Evolutionary conservation across 805 yeast genomes (phyloP), one percentile per base, ranked within the genome.

Genomic region (Lipomyces chichibuensis): DNA sequence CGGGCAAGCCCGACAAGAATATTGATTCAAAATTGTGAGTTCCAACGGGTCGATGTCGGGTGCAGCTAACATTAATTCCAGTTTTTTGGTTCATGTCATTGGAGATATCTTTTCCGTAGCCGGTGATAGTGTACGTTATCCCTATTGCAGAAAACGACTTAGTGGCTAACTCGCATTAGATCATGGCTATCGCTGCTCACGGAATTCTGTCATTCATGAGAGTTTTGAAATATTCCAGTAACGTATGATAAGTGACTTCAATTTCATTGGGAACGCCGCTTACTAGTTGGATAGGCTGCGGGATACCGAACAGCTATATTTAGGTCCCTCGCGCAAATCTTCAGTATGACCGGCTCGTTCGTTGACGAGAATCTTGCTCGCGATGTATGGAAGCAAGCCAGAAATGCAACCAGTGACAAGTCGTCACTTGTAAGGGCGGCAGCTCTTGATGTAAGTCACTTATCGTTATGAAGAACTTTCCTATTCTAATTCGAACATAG

Each of bases 151-250:
- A n/a, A n/a, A 17, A 17, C 11, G 23, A n/a, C 8, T 43, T n/a
- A 17, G 23, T n/a, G 17, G 23, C 65, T 64, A 43, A 65, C 59
- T 23, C 20, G 58, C 39, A 17, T 52, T 23, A 74, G 75, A 69
- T 76, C 29, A 66, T 75, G 32, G 76, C 79, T 5, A 58, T 77
- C 65, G 76, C 78, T 14, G 77, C 79, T 2, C 70, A 76, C 27
- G 71, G 74, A 1, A 75, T 71, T 11, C 65, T 76, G 3, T 73
- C 79, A 5, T 63, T 75, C 2, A 53, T 67, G 46, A 74, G 77
- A 20, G 59, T 66, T 13, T 57, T 74, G 56, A 77, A 74, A 51
- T 67, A 60, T 32, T 69, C 78, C 27, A 54, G 69, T 11, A 57
- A 59, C 23, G 73, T 69, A 68, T 33, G 74, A 20, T 49, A 20